phyloP scores from a whole-genome alignment of 345 rosid genomes.

The Corchorus capsularis region DNA sequence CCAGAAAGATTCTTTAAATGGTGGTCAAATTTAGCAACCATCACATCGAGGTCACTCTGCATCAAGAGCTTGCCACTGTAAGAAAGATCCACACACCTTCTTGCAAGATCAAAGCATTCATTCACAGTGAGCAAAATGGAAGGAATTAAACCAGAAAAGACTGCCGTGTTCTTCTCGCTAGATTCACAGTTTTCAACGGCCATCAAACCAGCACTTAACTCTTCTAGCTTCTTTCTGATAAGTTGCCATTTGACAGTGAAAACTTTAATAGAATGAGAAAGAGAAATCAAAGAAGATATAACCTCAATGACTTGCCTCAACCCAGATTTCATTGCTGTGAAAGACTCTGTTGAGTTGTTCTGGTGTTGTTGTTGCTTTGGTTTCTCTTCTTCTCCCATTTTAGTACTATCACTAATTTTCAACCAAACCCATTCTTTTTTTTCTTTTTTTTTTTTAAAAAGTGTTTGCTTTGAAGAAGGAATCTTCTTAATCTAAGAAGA shows the following conservation, averaged over 20 bases:
- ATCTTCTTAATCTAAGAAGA: not conserved
- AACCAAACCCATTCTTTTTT: constrained; percentile 35
- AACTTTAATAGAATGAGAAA: constrained; percentile 65
- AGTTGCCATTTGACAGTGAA: constrained; percentile 83
- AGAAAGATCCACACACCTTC: constrained; percentile 67
- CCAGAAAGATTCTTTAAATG: constrained; percentile 58
- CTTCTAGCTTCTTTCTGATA: constrained; percentile 70
- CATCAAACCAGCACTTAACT: constrained; percentile 58
- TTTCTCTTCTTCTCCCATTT: constrained; percentile 40
- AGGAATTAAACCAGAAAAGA: constrained; percentile 46
- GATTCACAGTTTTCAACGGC: constrained; percentile 59
- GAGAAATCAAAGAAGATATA: constrained; percentile 62
- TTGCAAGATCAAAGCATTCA: constrained; percentile 65
- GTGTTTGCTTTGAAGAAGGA: constrained; percentile 10
- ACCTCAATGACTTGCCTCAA: constrained; percentile 52
- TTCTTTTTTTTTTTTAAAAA: not conserved
- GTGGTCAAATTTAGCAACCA: constrained; percentile 54
- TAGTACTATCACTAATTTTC: constrained; percentile 20
- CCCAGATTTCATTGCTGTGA: constrained; percentile 36
- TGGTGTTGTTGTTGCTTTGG: constrained; percentile 13
- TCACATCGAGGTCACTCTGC: constrained; percentile 89
- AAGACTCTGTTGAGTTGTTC: constrained; percentile 18
- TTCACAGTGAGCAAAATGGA: constrained; percentile 44
- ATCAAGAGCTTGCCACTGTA: constrained; percentile 91
- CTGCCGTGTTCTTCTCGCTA: constrained; percentile 44